Evolutionary conservation across 805 yeast genomes (phyloP), one percentile per base, ranked within the genome.

Genomic region (Spathaspora boniae): DNA sequence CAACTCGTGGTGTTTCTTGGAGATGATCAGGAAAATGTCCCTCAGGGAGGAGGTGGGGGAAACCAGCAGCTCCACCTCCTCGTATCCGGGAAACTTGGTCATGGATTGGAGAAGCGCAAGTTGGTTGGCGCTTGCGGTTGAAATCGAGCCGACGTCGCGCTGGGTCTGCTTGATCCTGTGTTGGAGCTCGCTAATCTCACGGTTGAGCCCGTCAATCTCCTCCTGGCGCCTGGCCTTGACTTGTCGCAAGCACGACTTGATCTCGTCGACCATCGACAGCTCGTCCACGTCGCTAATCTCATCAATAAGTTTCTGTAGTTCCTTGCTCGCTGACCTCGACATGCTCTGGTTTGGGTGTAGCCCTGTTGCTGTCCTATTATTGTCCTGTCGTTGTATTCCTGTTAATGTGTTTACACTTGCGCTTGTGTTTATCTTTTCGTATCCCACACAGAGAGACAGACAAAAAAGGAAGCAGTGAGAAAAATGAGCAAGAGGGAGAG

Each of bases 281-380:
- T 77, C 82, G 1, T 75, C 71, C 43, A 71, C 72, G 5, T 74
- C 67, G 39, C 74, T 76, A 35, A 72, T 28, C 3, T 28, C 22
- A 18, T 29, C 33, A 16, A 36, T 36, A 6, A 37, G 31, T 19
- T 40, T 26, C 26, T 42, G 44, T 12, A 45, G 34, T 21, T 36
- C 31, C 15, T 42, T 41, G 25, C 33, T 41, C 4, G 45, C 38
- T 16, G 38, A 25, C 4, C 38, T 36, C 19, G 14, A 16, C 11
- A 36, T 18, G n/a, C n/a, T n/a, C n/a, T n/a, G n/a, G n/a, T n/a
- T n/a, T n/a, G n/a, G n/a, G n/a, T n/a, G n/a, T n/a, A n/a, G n/a
- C n/a, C n/a, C n/a, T n/a, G n/a, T n/a, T n/a, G n/a, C n/a, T n/a
- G n/a, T n/a, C n/a, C 26, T 31, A 33, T 15, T 9, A 7, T 26